These are phyloP conservation scores for Beta macrorhiza DNA, from an alignment of 179 eudicot species.

Conservation along the genomic window DNA sequence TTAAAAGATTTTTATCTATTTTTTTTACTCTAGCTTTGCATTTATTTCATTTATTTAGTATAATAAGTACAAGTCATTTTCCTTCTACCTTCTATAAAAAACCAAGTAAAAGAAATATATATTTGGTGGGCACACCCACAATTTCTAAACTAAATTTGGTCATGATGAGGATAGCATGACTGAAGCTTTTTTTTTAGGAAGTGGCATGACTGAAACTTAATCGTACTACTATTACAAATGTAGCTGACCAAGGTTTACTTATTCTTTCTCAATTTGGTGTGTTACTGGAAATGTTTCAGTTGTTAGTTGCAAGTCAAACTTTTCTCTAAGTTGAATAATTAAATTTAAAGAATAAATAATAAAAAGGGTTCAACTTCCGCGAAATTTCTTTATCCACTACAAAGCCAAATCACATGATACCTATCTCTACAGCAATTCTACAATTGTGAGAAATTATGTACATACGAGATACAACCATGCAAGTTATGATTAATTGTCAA, in stretches of 20 bases:
- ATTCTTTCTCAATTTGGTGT: not conserved
- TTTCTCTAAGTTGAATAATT: not conserved
- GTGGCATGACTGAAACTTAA: too few species aligned
- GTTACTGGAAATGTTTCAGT: not conserved
- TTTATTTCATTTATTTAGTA: too few species aligned
- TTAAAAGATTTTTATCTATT: too few species aligned
- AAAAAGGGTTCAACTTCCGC: not conserved
- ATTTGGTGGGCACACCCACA: not conserved
- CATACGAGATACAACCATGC: not conserved
- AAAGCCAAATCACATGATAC: not conserved
- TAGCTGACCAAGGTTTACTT: not conserved
- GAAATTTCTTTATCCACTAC: slow-evolving; percentile 6
- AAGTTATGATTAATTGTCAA: not conserved
- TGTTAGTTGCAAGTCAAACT: not conserved
- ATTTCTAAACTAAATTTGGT: not conserved
- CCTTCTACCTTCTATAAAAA: too few species aligned
- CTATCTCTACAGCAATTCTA: not conserved
- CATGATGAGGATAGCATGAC: slow-evolving; percentile 8
- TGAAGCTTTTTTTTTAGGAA: not conserved
- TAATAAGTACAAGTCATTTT: too few species aligned
- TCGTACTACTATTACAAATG: too few species aligned
- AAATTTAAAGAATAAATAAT: too few species aligned
- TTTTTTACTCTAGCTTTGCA: too few species aligned
- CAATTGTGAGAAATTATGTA: not conserved
- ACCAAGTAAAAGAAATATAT: too few species aligned